Base-by-base conservation (phyloP, 768 basidiomycete genomes). In the Leucogyrophana mollusca region DNA sequence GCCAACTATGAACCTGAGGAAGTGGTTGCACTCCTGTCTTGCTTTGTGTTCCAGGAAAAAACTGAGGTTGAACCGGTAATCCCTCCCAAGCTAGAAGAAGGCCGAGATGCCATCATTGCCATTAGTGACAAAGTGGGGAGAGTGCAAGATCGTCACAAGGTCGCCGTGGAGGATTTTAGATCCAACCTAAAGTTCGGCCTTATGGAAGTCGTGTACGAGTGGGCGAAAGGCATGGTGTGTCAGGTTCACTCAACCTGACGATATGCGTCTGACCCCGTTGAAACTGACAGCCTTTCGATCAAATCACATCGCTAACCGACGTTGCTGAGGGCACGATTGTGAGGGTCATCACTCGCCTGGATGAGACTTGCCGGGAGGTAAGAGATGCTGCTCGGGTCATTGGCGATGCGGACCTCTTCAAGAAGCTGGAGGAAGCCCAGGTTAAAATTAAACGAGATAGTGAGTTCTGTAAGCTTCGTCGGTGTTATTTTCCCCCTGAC, bases 41-140 rank as follows among this genome's bases (percentile, higher is more conserved):
- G 90, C 60, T 98, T 99, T 61, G 87, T 99, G 34, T 99, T 99
- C 67, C 96, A 98, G 64, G 96, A 99, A 64, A 98, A 96, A 71
- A 93, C 94, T 11, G 93, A 96, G 7, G 74, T 83, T 7, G 91
- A 94, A 55, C 94, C 96, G 17, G 64, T 76, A 3, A 75, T 99
- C 42, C 84, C 92, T 9, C 77, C 82, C 9, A 87, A 85, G 59
- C 73, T 99, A 14, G 78, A 88, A 63, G 76, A 81, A 56, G 96
- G 95, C 11, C 74, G 89, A 36, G 85, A 85, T 14, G 79, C 82
- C 10, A 91, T 99, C 46, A 57, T 84, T 43, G 76, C 73, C 4
- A 89, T 97, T 47, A 85, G 80, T 18, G 88, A 94, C 34, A 74
- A 84, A 18, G 81, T 99, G 8, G 83, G 81, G 36, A 68, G 80